Evolutionary conservation across 2,329 filamentous ascomycete genomes (phyloP), one percentile per base, ranked within the genome.

Genomic region (Aaosphaeria pasadenensis): DNA sequence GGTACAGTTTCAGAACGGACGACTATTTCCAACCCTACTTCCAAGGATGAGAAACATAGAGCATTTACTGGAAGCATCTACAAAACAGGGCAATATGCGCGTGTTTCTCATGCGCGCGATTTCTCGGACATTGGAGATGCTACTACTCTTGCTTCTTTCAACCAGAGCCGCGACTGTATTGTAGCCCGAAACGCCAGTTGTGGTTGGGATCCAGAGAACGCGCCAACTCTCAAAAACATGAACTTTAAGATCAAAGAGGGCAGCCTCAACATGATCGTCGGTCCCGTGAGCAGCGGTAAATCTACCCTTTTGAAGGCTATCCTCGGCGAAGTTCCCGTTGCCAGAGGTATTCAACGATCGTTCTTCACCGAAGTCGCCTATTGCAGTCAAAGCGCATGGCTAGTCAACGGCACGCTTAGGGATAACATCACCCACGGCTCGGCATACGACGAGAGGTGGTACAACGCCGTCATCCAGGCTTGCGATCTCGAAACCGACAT

Each of bases 291-390:
- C 40, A 44, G 47, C 31, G 52, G 52, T 7, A 55, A 55, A 33
- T 48, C 75, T 11, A 76, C 74, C 3, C 52, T 79, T 30, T 35
- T 53, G 7, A 51, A 52, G 30, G 42, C 53, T 3, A 35, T 60
- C 13, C 35, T 56, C 4, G 48, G 53, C 11, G 56, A 59, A 39
- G 50, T 30, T 11, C 43, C 42, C 1, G 5, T 47, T 7, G 28
- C 17, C 6, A 46, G 42, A 11, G 57, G 54, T 7, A 11, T 46
- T 5, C 39, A 39, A 13, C 44, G 47, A 40, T 49, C 44, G 5
- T 45, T 43, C 30, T 39, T 39, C 32, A 46, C 47, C 28, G 39
- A 46, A 29, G 44, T 46, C 11, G 51, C 57, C 17, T 65, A 56
- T 24, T 62, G 58, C 38, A 52, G 52, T n/a, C 66, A 70, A 38